Evolutionary conservation across 129 eudicot genomes (phyloP).

Genomic region (Chrysanthemum lavandulifolium): DNA sequence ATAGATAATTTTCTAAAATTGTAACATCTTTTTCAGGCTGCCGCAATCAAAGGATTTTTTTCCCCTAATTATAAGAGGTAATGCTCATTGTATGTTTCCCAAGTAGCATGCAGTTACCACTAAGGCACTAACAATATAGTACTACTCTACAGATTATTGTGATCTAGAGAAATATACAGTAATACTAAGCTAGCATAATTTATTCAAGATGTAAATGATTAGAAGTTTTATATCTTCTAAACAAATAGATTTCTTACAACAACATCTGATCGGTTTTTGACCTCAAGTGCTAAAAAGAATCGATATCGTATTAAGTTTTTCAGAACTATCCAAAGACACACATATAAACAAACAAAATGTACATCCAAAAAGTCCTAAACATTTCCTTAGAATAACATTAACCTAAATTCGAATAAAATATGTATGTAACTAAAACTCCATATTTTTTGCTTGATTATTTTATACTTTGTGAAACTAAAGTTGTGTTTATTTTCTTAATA

Average conservation of each 20-base stretch:
- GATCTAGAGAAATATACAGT: background rate
- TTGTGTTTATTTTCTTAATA: no score
- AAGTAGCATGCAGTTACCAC: background rate
- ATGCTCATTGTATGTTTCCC: background rate
- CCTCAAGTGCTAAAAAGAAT: background rate
- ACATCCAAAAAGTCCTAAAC: background rate
- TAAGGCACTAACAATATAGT: background rate
- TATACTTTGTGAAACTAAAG: no score
- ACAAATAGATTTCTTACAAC: background rate
- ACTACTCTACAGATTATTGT: background rate
- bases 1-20: no score
- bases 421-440: no score
- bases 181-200: background rate
- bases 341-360: background rate
- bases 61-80: background rate
- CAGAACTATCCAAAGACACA: no score
- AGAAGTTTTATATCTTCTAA: background rate
- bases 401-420: no score
- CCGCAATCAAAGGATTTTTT: background rate
- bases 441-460: no score
- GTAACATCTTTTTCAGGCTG: background rate
- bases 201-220: background rate
- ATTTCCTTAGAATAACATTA: no score
- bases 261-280: background rate
- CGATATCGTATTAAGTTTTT: background rate